These are phyloP conservation scores for Pseudogymnoascus sp. DNA, from an alignment of 2,329 filamentous ascomycete genomes.

Conservation along the genomic window DNA sequence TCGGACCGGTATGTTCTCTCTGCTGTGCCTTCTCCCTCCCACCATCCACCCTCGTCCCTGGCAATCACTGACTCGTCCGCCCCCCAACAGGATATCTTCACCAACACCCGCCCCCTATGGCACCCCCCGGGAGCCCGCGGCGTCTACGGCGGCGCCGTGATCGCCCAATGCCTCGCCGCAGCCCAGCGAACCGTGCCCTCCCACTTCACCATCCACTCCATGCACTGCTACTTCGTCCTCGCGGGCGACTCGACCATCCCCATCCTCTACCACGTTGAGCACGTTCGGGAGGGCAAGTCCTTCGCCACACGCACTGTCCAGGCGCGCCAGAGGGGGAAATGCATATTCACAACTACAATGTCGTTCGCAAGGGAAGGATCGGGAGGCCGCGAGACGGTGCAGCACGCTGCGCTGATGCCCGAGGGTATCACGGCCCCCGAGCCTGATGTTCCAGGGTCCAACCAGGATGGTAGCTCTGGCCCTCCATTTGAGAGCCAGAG, in stretches of 20 bases:
- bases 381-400: constrained; percentile 43
- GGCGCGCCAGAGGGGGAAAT: constrained; percentile 75
- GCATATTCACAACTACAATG: constrained; percentile 93
- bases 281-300: constrained; percentile 80
- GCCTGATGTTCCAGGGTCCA: constrained; percentile 25
- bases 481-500: constrained; percentile 50
- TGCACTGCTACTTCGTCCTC: constrained; percentile 98
- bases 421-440: constrained; percentile 30
- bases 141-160: constrained; percentile 87
- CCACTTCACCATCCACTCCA: constrained; percentile 81
- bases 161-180: constrained; percentile 82
- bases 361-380: constrained; percentile 68
- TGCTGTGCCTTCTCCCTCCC: not conserved
- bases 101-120: constrained; percentile 86
- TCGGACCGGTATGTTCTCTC: constrained; percentile 56
- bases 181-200: constrained; percentile 78
- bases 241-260: constrained; percentile 79
- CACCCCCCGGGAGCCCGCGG: constrained; percentile 86
- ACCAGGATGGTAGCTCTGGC: constrained; percentile 20
- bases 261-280: constrained; percentile 90
- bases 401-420: constrained; percentile 59
- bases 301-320: constrained; percentile 95
- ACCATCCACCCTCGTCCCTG: not conserved
- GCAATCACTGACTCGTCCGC: not conserved
- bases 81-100: constrained; percentile 68